Percentiles rank a stretch among this genome's conserved stretches.
phyloP scores from a whole-genome alignment of 1,284 basidiomycete species.

The Apiotrichum gamsii region DNA sequence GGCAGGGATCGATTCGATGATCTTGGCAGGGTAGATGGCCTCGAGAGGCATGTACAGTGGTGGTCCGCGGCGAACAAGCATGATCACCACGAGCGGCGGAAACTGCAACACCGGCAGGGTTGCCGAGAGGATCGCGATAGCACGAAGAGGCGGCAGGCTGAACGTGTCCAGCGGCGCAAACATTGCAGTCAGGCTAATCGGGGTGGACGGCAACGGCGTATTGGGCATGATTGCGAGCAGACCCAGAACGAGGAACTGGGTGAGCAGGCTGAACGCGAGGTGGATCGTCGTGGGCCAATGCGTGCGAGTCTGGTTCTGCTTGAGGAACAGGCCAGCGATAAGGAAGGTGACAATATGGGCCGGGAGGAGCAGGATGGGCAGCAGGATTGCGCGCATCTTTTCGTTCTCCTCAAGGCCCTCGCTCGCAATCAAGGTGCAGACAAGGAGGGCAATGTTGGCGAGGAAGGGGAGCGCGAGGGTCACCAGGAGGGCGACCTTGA shows the following conservation, averaged over 20 bases:
- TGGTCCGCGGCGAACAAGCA: slow-evolving; percentile 65
- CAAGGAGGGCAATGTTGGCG: slow-evolving; percentile 27
- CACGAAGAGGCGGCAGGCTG: slow-evolving; percentile 9
- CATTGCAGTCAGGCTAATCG: slow-evolving; percentile 1
- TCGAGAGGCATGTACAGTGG: slow-evolving; percentile 63
- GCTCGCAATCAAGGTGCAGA: slow-evolving; percentile 40
- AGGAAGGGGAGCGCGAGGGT: slow-evolving; percentile 26
- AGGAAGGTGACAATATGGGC: slow-evolving; percentile 60
- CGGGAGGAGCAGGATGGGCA: slow-evolving; percentile 52
- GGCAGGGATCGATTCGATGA: slow-evolving; percentile 30
- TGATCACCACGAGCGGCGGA: slow-evolving; percentile 51
- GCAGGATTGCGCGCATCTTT: slow-evolving; percentile 12
- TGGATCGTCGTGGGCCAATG: slow-evolving; percentile 65
- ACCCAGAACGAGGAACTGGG: slow-evolving; percentile 52
- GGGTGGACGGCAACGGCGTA: slow-evolving; percentile 28
- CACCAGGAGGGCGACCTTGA: slow-evolving; percentile 34
- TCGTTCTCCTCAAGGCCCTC: slow-evolving; percentile 16
- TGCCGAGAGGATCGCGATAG: slow-evolving; percentile 18
- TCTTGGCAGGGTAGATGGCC: slow-evolving; percentile 68
- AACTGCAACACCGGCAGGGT: slow-evolving; percentile 52
- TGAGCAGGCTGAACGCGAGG: slow-evolving; percentile 56
- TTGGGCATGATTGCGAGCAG: slow-evolving; percentile 41
- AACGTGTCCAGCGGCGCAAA: slow-evolving; percentile 15
- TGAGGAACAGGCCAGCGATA: slow-evolving; percentile 55
- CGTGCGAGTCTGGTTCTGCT: slow-evolving; percentile 50